phyloP scores from a whole-genome alignment of 2,329 filamentous ascomycete species.

The Bipolaris cookei region DNA sequence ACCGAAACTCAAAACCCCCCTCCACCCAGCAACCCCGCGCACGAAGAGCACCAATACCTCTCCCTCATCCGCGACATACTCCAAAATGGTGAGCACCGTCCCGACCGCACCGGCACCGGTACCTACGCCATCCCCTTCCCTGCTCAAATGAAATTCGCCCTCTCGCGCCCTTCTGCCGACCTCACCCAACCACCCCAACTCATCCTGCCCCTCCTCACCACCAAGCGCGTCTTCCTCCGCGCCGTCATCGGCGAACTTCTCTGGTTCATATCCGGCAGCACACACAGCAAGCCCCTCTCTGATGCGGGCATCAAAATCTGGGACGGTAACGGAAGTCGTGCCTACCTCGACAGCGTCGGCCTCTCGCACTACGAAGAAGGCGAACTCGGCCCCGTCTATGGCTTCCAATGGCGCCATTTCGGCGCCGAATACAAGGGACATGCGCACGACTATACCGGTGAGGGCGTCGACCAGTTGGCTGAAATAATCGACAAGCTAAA shows the following conservation, averaged over 20 bases:
- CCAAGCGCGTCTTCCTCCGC: slow-evolving; percentile 92
- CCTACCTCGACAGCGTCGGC: slow-evolving; percentile 85
- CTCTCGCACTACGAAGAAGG: slow-evolving; percentile 81
- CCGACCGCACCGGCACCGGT: slow-evolving; percentile 91
- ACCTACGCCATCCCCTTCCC: slow-evolving; percentile 91
- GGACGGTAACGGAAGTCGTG: slow-evolving; percentile 94
- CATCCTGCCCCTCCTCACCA: slow-evolving; percentile 90
- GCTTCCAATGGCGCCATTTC: slow-evolving; percentile 99
- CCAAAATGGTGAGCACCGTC: slow-evolving; percentile 80
- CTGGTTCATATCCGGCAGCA: slow-evolving; percentile 90
- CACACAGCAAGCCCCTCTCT: slow-evolving; percentile 77
- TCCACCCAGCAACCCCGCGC: slow-evolving; percentile 46
- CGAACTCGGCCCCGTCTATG: slow-evolving; percentile 94
- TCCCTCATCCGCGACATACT: slow-evolving; percentile 87
- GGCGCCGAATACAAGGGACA: slow-evolving; percentile 78
- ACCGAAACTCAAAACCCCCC: slow-evolving; percentile 23
- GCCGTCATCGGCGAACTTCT: slow-evolving; percentile 91
- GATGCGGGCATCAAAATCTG: slow-evolving; percentile 91
- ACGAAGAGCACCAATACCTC: slow-evolving; percentile 95
- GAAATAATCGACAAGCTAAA: slow-evolving; percentile 88
- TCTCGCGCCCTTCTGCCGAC: slow-evolving; percentile 63
- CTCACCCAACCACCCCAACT: slow-evolving; percentile 56
- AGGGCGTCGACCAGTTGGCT: slow-evolving; percentile 92
- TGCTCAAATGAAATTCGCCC: slow-evolving; percentile 81
- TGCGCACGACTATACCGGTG: slow-evolving; percentile 79